Base-by-base conservation (phyloP, 768 basidiomycete genomes). In the Calocera viscosa region DNA sequence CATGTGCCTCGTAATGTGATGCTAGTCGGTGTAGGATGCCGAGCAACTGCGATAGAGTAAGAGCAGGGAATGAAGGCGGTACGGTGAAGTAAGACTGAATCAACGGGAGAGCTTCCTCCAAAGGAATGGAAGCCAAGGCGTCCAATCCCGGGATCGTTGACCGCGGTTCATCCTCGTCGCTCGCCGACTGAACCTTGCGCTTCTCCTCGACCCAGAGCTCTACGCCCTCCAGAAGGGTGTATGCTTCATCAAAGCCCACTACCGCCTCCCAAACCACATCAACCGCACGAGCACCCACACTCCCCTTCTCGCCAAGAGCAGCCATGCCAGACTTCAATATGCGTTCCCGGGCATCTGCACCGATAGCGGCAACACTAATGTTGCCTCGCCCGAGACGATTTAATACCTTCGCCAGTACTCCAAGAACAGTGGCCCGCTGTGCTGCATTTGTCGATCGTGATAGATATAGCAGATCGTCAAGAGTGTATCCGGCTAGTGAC, bases 361-460 rank as follows among this genome's bases (percentile, higher is more conserved):
- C 80, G 66, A 74, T 75, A 2, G 78, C 79, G 19, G 66, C 65
- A 10, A 75, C 68, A n/a, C 41, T 32, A 33, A 11, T 68, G 19
- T 73, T 73, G 2, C 72, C 73, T 2, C 79, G 69, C 65, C 75
- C 74, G 24, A 71, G 69, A 30, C 69, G 73, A 2, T 76, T 68
- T 38, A 83, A 78, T 63, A 94, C 82, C 33, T 82, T 81, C 0
- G 82, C 80, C 0, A 95, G 76, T 1, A 94, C 79, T 5, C 84
- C 83, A 19, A 95, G 78, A 88, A 94, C 94, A 0, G 84, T 84
- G 2, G 88, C 84, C 35, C 93, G 81, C 73, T 97, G 94, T 3
- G 89, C 87, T 14, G 86, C 85, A 0, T 94, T 88, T 1, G 86
- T 91, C 0, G 91, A 93, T 40, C 90, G 79, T 2, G 86, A 84